Conservation (phyloP, 176 grass and related monocot genomes). For the Cocos nucifera region DNA sequence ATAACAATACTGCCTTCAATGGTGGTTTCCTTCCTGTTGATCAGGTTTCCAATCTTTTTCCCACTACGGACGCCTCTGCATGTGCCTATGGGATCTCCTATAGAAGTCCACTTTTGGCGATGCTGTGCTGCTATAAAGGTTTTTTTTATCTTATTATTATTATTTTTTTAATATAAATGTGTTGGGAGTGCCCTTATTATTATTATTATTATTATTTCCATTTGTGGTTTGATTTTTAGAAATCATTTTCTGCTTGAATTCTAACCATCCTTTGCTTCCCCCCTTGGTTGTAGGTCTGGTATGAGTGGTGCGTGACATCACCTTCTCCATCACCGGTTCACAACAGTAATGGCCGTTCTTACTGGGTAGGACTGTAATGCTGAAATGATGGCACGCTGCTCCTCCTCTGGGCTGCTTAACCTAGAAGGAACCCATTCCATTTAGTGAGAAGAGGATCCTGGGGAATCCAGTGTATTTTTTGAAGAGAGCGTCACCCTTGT, state of each 20-base stretch:
- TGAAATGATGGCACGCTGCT: no score
- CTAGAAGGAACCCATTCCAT: no score
- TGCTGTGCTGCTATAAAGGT: constrained; percentile 77
- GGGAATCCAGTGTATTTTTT: no score
- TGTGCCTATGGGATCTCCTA: constrained; percentile 35
- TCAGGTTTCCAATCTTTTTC: constrained; percentile 96
- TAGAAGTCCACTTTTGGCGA: constrained; percentile 95
- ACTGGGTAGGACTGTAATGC: constrained; percentile 82
- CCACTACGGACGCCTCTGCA: constrained; percentile 72
- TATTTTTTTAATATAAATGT: background rate
- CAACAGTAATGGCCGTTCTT: constrained; percentile 85
- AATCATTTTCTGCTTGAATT: constrained; percentile 6
- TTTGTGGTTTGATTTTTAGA: background rate
- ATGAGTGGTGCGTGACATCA: constrained; percentile 73
- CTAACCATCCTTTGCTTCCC: background rate
- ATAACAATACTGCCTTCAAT: background rate
- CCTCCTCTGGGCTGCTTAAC: no score
- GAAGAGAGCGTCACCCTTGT: no score
- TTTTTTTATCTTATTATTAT: background rate
- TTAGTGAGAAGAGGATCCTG: no score
- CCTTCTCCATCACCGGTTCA: constrained; percentile 67
- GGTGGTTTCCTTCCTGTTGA: constrained; percentile 2
- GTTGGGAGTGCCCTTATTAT: background rate
- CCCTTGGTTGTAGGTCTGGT: constrained; percentile 62
- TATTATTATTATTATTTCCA: no score